Evolutionary conservation across 2,329 filamentous ascomycete species (phyloP), one percentile per base, ranked within the genome.

Genomic region (Aspergillus oerlinghausenensis): DNA sequence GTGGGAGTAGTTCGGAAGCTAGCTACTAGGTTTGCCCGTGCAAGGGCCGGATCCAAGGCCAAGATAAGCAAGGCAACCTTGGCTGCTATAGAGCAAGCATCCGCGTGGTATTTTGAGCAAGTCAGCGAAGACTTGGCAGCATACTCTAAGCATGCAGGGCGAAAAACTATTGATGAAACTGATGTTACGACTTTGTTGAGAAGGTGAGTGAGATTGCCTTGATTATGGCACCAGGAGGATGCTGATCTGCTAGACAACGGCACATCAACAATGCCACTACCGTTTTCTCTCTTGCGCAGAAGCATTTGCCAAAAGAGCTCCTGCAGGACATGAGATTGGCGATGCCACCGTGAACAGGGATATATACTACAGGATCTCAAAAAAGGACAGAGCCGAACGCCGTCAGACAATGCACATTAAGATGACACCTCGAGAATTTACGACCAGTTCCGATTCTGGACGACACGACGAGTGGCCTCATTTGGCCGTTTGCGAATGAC

Each of bases 31-130:
- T 90, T 91, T 66, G 82, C 88, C 21, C 85, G 86, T 64, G 84
- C 84, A 3, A 84, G 86, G 48, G 85, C 86, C 21, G 78, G 82
- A 9, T 82, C 82, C 63, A 90, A 88, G 64, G 78, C 84, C 4
- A 89, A 87, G 62, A 83, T 96, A 49, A 85, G 82, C 56, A 85
- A 88, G 49, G 89, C 94, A 52, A 87, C 89, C 1, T 76, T 96
- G 40, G 82, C 83, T 29, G 87, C 88, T 4, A 84, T 96, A 54
- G 86, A 88, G 66, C 87, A 91, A 69, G 90, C 91, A 0, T 89
- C 89, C 2, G 90, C 95, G 60, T 94, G 90, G 88, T 96, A 92
- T 73, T 96, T 96, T 70, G 90, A 95, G 74, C 92, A 96, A 72
- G 78, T 89, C 2, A 86, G 89, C 50, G 88, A 92, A 58, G 91